phyloP scores from a whole-genome alignment of 2,329 filamentous ascomycete genomes.

The Exophiala xenobiotica region DNA sequence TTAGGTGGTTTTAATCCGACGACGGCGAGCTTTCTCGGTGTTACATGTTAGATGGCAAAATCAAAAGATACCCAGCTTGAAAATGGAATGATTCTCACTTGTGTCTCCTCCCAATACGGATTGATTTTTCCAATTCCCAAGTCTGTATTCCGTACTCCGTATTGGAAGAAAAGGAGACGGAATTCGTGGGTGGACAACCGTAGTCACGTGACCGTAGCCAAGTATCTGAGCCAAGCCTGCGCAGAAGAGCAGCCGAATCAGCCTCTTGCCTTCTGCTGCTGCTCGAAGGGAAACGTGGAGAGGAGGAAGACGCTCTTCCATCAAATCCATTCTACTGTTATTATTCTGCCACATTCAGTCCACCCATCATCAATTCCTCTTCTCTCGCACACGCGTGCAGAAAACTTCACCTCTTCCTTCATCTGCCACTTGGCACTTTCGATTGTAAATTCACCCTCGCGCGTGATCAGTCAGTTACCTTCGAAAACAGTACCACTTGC shows the following conservation, averaged over 20 bases:
- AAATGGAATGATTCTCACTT: not conserved
- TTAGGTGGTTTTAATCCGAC: not conserved
- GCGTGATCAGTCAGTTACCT: slow-evolving; percentile 2
- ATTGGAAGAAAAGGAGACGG: not conserved
- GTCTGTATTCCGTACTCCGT: not conserved
- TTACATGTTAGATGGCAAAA: not conserved
- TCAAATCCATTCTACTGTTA: not conserved
- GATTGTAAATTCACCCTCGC: not conserved
- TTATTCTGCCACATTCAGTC: not conserved
- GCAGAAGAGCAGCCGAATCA: slow-evolving; percentile 1
- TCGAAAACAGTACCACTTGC: slow-evolving; percentile 9
- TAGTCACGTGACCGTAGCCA: not conserved
- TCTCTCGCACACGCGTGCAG: not conserved
- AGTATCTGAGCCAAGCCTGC: not conserved
- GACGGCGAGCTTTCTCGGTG: not conserved
- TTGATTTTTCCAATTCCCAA: not conserved
- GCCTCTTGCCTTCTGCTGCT: not conserved
- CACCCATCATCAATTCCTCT: not conserved
- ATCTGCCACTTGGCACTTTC: not conserved
- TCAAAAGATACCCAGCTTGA: not conserved
- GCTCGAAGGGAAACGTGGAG: slow-evolving; percentile 1
- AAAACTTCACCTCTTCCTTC: too few species aligned
- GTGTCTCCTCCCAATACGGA: not conserved
- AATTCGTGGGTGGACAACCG: not conserved
- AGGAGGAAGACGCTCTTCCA: not conserved